Base-by-base conservation (phyloP, 2,329 filamentous ascomycete species). In the Amauroascus verrucosus region DNA sequence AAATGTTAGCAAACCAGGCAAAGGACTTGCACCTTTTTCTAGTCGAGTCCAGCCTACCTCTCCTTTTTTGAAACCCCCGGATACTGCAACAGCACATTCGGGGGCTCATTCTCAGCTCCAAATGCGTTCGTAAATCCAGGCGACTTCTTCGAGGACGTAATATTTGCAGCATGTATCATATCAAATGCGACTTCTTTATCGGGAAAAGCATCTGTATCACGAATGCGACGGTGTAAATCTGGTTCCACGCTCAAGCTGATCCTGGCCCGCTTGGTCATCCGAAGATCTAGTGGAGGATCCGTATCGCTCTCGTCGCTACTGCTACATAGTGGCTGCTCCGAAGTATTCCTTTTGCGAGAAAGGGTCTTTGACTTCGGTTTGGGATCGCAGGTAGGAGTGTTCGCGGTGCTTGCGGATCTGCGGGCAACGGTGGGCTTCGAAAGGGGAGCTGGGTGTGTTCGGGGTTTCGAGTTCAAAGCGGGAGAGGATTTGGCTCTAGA, bases 21-120 rank as follows among this genome's bases (percentile, higher is more conserved):
- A n/a, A 22, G 14, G 7, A 3, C 11, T 33, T 8, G 6, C 24
- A 48, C 11, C 3, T 30, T 6, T n/a, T 11, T 16, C 4, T 13
- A 26, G 4, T 48, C 16, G 26, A 22, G 11, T 3, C 20, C 18
- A 48, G 56, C 62, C 51, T 73, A 86, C 82, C 77, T 81, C 70
- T 93, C 87, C 51, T 79, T 78, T 48, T 77, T 76, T 53, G 81
- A 79, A 57, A 77, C 74, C 67, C 87, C 90, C 8, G 93, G 91
- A 68, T 97, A 97, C 67, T 93, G 86, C 60, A 97, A 72, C 64
- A 83, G 75, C 55, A 94, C 79, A 9, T 73, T 68, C 26, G 67
- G 64, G 18, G 74, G 67, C 46, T 72, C 69, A 11, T 67, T 65
- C 40, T 68, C 72, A 9, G 20, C 33, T 11, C 72, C 71, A 60